Conservation (phyloP, 1,139 yeast genomes). For the Hemisphaericaspora xylanilytica region DNA sequence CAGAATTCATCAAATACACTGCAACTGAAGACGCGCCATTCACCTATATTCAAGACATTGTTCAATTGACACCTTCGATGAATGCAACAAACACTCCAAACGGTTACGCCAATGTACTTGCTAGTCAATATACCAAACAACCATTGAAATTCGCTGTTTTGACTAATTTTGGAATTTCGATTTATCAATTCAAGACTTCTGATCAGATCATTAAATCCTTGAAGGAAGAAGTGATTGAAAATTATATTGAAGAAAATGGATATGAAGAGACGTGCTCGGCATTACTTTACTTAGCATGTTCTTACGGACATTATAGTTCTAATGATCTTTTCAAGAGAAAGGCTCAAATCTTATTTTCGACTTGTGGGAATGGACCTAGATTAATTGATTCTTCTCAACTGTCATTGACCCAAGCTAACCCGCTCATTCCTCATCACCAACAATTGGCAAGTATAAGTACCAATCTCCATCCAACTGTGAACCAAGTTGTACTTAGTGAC, state of each 20-base stretch:
- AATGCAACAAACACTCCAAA: constrained; percentile 69
- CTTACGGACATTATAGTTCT: constrained; percentile 54
- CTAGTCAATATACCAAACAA: constrained; percentile 71
- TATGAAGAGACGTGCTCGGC: constrained; percentile 81
- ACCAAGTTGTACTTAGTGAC: constrained; percentile 83
- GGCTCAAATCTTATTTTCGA: constrained; percentile 52
- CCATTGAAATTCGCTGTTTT: constrained; percentile 74
- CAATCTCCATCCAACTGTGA: constrained; percentile 43
- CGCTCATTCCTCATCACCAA: constrained; percentile 17
- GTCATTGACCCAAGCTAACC: constrained; percentile 10
- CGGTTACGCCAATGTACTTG: constrained; percentile 80
- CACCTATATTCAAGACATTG: constrained; percentile 64
- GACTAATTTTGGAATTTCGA: constrained; percentile 74
- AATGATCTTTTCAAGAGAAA: constrained; percentile 47
- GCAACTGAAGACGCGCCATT: constrained; percentile 22
- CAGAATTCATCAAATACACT: constrained; percentile 66
- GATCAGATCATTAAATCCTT: constrained; percentile 71
- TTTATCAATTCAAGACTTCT: constrained; percentile 76
- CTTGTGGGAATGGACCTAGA: constrained; percentile 55
- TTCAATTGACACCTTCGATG: constrained; percentile 66
- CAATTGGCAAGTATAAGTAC: constrained; percentile 8
- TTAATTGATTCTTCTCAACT: constrained; percentile 31
- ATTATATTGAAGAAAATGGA: constrained; percentile 49
- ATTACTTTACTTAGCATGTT: constrained; percentile 78
- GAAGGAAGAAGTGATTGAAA: constrained; percentile 54